Evolutionary conservation across 108 stramenopile genomes (phyloP), one percentile per base, ranked within the genome.

Genomic region (Cyclotella atomus): DNA sequence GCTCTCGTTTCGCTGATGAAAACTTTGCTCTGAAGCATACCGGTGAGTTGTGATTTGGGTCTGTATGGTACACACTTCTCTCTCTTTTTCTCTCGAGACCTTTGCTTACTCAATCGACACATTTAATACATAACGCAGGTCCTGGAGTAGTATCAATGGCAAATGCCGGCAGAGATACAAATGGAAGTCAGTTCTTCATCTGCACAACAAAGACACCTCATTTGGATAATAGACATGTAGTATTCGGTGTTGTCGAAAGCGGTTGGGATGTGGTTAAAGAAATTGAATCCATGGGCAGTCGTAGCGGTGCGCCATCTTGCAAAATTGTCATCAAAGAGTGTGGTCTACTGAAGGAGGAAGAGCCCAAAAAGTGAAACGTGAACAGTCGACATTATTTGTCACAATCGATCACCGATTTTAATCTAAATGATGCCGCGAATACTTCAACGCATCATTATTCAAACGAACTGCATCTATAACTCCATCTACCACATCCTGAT

Each of bases 71-170:
- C 12, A 9, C 9, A 6, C 38, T 41, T 41, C 38, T 9, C 6
- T 41, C 38, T 9, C 12, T 41, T 41, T 9, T 41, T 41, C 38
- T 41, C 38, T 41, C 12, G 6, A 9, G n/a, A n/a, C n/a, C n/a
- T n/a, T n/a, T n/a, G n/a, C n/a, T n/a, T 41, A 41, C 12, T 12
- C 38, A 41, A 41, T 41, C 12, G 38, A 41, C n/a, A n/a, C n/a
- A 41, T 12, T 41, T 41, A 9, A 9, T 7, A 12, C 38, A 9
- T 41, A 9, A 41, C 12, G 38, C 7, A 12, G 92, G 96, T 41
- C 89, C 92, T 8, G 96, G 96, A 15, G 84, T 90, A 9, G 68
- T 95, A 52, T 84, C 83, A 28, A 99, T 98, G 98, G 99, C 99
- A 38, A 99, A 99, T 85, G 82, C 96, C 0, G 99, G 99, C 7